These are phyloP conservation scores for Trifolium pratense DNA, from an alignment of 306 rosid genomes.

Conservation along the genomic window DNA sequence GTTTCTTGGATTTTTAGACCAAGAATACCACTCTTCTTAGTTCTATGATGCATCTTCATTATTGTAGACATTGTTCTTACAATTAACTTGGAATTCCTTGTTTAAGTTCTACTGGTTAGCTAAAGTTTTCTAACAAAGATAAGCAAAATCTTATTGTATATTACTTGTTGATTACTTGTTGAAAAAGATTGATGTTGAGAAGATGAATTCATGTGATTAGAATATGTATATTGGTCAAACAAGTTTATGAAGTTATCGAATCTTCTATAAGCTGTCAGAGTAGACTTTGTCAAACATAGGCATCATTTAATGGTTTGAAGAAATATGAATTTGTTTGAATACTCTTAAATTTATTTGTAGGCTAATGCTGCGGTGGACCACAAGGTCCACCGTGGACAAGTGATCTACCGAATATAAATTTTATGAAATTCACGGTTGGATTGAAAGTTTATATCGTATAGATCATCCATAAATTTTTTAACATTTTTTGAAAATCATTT, in stretches of 20 bases:
- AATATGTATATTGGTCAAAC: constrained; percentile 19
- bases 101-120: constrained; percentile 20
- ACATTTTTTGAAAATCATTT: no score
- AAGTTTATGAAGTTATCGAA: not conserved
- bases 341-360: not conserved
- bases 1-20: constrained; percentile 50
- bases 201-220: constrained; percentile 26
- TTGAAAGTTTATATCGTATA: no score
- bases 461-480: no score
- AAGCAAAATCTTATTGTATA: constrained; percentile 13
- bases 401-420: no score
- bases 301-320: constrained; percentile 1
- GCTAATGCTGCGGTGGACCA: no score
- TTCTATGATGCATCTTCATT: constrained; percentile 40
- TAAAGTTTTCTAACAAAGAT: constrained; percentile 8
- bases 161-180: constrained; percentile 35
- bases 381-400: no score
- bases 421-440: no score
- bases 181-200: constrained; percentile 11
- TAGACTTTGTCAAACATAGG: constrained; percentile 15
- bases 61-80: constrained; percentile 39
- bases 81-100: constrained; percentile 34
- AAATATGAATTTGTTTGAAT: not conserved
- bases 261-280: constrained; percentile 13
- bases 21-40: constrained; percentile 30